Base-by-base conservation (phyloP, 805 yeast genomes). In the Candida glaebosa region DNA sequence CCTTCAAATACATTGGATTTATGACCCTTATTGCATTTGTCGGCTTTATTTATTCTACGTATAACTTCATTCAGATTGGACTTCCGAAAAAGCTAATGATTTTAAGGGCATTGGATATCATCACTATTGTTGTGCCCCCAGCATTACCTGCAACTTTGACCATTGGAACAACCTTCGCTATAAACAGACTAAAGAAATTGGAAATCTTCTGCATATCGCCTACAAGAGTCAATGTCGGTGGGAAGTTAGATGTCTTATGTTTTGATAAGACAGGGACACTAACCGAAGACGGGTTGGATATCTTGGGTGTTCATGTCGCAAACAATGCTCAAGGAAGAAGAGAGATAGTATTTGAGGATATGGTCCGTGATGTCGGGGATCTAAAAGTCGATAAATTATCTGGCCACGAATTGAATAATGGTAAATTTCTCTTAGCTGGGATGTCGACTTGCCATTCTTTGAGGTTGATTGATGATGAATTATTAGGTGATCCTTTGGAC, bases 241-340 rank as follows among this genome's bases (percentile, higher is more conserved):
- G 99, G 7, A 89, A 93, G 52, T 58, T 93, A 18, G 97, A 91
- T 57, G 79, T 87, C 3, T 71, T 88, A 56, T 89, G 96, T 54
- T 93, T 93, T 61, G 99, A 93, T 66, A 93, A 93, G 58, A 93
- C 99, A 0, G 99, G 99, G 2, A 93, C 99, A 0, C 69, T 93
- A 48, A 93, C 99, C 0, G 98, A 93, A 56, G 99, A 93, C 58
- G 98, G 98, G 0, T 70, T 93, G 28, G 98, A 91, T 58, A 87
- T 93, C 2, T 70, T 89, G 53, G 81, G 83, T 1, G 67, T 70
- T 15, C 78, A 75, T 43, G 43, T 78, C 3, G 63, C 67, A 1
- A 59, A 61, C 41, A 60, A 67, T 60, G 73, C 69, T 31, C 41
- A 52, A 19, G 69, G 75, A 10, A 54, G 76, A 47, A 63, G 62